Evolutionary conservation across 2,329 filamentous ascomycete species (phyloP).

Genomic region (Chaetomiaceae sp.): DNA sequence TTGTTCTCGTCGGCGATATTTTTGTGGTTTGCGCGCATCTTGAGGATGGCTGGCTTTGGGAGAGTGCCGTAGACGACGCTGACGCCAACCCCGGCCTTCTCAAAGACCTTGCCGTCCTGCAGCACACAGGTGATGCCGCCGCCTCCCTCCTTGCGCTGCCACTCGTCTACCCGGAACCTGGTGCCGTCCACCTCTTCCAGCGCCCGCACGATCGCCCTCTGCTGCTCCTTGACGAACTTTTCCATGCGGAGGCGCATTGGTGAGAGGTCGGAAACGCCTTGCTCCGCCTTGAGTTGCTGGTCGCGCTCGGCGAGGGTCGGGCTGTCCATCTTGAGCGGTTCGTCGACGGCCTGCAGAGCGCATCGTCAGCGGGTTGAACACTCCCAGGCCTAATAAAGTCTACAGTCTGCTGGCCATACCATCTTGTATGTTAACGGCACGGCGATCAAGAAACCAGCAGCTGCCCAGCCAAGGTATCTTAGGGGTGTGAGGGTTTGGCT

Average conservation of each 20-base stretch:
- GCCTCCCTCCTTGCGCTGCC: constrained; percentile 82
- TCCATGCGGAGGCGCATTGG: constrained; percentile 99
- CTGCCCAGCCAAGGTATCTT: constrained; percentile 32
- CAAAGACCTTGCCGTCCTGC: constrained; percentile 94
- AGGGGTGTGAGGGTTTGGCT: constrained; percentile 11
- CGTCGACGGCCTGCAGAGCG: constrained; percentile 37
- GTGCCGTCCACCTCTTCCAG: constrained; percentile 80
- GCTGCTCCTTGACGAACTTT: constrained; percentile 88
- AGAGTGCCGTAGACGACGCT: constrained; percentile 91
- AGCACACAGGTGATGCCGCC: constrained; percentile 92
- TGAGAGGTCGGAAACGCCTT: constrained; percentile 68
- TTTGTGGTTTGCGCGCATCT: constrained; percentile 95
- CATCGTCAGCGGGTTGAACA: constrained; percentile 8
- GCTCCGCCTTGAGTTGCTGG: constrained; percentile 72
- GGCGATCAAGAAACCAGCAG: constrained; percentile 46
- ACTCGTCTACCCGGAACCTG: constrained; percentile 78
- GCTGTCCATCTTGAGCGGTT: constrained; percentile 50
- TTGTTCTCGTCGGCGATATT: constrained; percentile 65
- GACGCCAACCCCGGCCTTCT: constrained; percentile 94
- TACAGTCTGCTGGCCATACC: constrained; percentile 38
- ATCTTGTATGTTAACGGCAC: constrained; percentile 55
- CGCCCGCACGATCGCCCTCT: constrained; percentile 78
- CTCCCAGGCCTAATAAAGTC: not conserved
- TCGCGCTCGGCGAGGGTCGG: constrained; percentile 82
- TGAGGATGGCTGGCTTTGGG: constrained; percentile 78